Percentiles rank a stretch among this genome's conserved stretches.
Evolutionary conservation across 163 green algal species (phyloP).

Genomic region (Chlamydomonas reinhardtii): DNA sequence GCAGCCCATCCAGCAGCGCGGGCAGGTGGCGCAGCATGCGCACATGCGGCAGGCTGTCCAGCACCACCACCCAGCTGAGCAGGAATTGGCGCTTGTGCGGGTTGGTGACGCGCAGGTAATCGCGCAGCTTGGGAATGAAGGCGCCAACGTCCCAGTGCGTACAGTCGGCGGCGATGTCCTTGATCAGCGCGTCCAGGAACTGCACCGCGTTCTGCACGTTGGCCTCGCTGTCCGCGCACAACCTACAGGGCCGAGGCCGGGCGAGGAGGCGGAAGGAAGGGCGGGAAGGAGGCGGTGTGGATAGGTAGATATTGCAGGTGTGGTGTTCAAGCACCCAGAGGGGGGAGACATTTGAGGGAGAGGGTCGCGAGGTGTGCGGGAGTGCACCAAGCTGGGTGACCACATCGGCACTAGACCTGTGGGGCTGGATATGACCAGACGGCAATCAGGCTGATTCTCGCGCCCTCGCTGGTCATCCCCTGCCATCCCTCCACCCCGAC

Average conservation of each 20-base stretch:
- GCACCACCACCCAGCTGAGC: constrained; percentile 83
- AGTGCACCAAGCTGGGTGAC: no score
- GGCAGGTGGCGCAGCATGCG: constrained; percentile 94
- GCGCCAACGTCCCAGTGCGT: constrained; percentile 81
- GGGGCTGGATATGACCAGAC: no score
- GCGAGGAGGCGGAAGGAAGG: not conserved
- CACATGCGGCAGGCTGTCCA: constrained; percentile 91
- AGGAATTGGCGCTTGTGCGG: constrained; percentile 92
- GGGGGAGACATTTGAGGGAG: no score
- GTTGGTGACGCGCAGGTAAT: constrained; percentile 87
- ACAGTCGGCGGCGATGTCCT: constrained; percentile 81
- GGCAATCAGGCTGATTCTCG: no score
- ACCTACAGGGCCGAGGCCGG: constrained; percentile 50
- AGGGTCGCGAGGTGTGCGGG: no score
- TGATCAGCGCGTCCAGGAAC: constrained; percentile 95
- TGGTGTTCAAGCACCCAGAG: no score
- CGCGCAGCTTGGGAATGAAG: constrained; percentile 91
- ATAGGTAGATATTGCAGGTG: no score
- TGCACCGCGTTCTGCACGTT: constrained; percentile 95
- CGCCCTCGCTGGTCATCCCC: not conserved
- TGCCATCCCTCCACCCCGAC: no score
- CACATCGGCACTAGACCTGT: no score
- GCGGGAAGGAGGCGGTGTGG: not conserved
- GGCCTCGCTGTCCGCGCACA: constrained; percentile 90
- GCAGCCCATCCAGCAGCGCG: constrained; percentile 89